Evolutionary conservation across 495 filamentous ascomycete species (phyloP).

Genomic region (Hypomontagnella monticulosa): DNA sequence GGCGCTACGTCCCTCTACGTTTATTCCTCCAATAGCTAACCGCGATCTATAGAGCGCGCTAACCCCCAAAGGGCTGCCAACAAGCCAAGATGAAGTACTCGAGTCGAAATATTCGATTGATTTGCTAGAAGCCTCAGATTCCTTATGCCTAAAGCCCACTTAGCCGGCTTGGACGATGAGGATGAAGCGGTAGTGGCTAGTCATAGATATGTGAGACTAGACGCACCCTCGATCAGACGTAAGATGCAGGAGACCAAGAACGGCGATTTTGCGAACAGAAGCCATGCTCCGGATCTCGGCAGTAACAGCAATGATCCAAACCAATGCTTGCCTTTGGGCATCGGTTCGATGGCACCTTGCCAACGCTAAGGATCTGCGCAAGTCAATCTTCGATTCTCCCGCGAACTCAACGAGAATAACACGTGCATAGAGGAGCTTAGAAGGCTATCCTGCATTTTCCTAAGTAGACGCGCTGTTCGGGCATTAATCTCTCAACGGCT

Average conservation of each 20-base stretch:
- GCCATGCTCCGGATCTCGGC: neutral
- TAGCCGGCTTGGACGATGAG: slow-evolving; percentile 5
- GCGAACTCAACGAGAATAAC: neutral
- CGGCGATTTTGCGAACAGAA: neutral
- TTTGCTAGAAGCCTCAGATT: neutral
- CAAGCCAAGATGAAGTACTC: slow-evolving; percentile 5
- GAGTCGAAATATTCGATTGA: slow-evolving; percentile 2
- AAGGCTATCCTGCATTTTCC: neutral
- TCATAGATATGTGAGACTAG: neutral
- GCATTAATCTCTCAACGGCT: neutral
- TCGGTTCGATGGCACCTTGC: neutral
- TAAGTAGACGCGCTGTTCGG: neutral
- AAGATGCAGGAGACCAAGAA: too few species aligned
- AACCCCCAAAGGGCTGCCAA: slow-evolving; percentile 3
- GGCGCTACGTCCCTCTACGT: neutral
- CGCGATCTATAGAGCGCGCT: neutral
- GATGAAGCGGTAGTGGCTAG: slow-evolving; percentile 7
- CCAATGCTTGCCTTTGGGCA: neutral
- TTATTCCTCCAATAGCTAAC: neutral
- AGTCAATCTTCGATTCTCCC: neutral
- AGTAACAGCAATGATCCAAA: neutral
- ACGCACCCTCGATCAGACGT: neutral
- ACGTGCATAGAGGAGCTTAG: neutral
- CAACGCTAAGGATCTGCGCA: neutral
- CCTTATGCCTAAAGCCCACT: slow-evolving; percentile 7